A percentile compares a stretch with the other conserved stretches of the same genome.
Evolutionary conservation across 2,329 filamentous ascomycete species (phyloP).

Genomic region (Pseudocercospora eumusae): DNA sequence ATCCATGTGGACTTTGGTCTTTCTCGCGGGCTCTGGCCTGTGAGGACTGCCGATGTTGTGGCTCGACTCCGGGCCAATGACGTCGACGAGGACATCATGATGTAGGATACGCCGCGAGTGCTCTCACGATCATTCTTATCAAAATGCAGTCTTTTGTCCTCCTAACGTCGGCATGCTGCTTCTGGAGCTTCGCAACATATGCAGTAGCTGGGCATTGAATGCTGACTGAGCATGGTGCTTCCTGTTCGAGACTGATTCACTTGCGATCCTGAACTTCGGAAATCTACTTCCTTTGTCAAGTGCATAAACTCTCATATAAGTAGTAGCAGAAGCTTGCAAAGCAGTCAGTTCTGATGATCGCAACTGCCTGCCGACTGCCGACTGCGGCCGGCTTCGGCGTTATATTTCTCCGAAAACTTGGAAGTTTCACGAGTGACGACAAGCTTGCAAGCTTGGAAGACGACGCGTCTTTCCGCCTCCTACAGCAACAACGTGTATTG

Average conservation of each 20-base stretch:
- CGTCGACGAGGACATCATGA: background rate
- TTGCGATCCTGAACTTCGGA: conserved; percentile 5
- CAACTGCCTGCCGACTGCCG: too few species aligned
- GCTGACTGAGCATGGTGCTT: background rate
- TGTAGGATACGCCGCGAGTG: background rate
- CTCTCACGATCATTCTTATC: background rate
- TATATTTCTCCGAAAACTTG: too few species aligned
- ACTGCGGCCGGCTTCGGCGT: too few species aligned
- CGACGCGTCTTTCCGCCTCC: too few species aligned
- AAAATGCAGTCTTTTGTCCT: background rate
- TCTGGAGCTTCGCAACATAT: background rate
- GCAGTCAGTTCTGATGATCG: too few species aligned
- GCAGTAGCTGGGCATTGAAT: background rate
- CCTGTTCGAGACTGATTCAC: background rate
- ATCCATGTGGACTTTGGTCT: background rate
- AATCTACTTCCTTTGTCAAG: too few species aligned
- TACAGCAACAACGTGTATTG: too few species aligned
- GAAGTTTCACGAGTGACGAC: too few species aligned
- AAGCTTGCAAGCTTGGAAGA: too few species aligned
- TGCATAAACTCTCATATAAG: too few species aligned
- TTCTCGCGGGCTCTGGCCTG: background rate
- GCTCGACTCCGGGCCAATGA: background rate
- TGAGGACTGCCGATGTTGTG: background rate
- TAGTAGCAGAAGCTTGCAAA: too few species aligned
- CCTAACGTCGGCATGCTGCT: background rate